These are phyloP conservation scores for Aspergillus asperescens DNA, from an alignment of 495 filamentous ascomycete species.

Conservation along the genomic window DNA sequence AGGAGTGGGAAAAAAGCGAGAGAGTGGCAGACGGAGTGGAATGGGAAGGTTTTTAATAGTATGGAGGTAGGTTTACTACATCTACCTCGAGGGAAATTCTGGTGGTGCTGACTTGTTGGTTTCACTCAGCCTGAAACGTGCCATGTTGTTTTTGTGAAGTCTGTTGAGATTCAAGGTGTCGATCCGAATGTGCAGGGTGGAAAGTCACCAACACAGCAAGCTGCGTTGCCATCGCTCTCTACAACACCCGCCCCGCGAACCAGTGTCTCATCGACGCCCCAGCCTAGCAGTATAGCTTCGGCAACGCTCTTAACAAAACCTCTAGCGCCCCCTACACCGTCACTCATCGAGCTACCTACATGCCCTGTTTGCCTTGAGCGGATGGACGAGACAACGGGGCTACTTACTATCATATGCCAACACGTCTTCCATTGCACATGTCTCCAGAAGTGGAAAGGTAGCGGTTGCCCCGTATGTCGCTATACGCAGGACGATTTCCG, in stretches of 20 bases:
- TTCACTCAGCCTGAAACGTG: slow-evolving; percentile 78
- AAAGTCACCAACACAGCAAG: slow-evolving; percentile 27
- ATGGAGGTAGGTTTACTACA: slow-evolving; percentile 67
- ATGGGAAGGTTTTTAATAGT: slow-evolving; percentile 90
- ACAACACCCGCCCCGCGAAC: slow-evolving; percentile 36
- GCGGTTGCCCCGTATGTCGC: slow-evolving; percentile 89
- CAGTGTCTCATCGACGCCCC: slow-evolving; percentile 33
- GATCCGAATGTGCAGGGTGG: slow-evolving; percentile 20
- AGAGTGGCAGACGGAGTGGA: slow-evolving; percentile 80
- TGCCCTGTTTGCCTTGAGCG: slow-evolving; percentile 95
- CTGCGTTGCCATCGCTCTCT: slow-evolving; percentile 36
- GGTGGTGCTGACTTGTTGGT: slow-evolving; percentile 34
- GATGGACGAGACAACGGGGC: slow-evolving; percentile 94
- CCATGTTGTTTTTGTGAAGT: slow-evolving; percentile 92
- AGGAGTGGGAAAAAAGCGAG: slow-evolving; percentile 65
- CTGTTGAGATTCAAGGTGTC: slow-evolving; percentile 60
- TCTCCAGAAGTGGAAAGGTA: slow-evolving; percentile 92
- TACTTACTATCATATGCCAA: slow-evolving; percentile 94
- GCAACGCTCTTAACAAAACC: slow-evolving; percentile 66
- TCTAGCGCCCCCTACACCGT: slow-evolving; percentile 84
- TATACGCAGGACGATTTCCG: slow-evolving; percentile 64
- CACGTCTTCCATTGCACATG: slow-evolving; percentile 98
- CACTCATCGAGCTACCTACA: slow-evolving; percentile 85
- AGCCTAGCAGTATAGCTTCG: slow-evolving; percentile 45
- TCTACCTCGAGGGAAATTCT: not conserved